phyloP scores from a whole-genome alignment of 768 basidiomycete genomes.

The Leccinum variicolor region DNA sequence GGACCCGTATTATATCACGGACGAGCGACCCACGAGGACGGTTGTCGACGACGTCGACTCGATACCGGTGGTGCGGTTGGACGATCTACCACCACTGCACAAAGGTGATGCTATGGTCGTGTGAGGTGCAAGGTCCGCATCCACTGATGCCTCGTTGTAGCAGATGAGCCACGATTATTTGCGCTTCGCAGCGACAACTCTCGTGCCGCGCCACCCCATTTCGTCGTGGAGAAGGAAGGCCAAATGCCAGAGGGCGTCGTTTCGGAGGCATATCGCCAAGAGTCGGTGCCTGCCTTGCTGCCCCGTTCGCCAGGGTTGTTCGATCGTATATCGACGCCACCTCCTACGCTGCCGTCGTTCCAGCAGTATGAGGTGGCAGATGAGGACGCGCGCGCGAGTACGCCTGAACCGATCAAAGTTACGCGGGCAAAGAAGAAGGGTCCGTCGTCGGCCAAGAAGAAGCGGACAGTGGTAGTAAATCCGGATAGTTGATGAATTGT shows the following conservation, averaged over 20 bases:
- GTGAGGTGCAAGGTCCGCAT: not conserved
- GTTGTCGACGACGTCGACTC: slow-evolving; percentile 70
- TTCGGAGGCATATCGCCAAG: slow-evolving; percentile 15
- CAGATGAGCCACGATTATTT: slow-evolving; percentile 40
- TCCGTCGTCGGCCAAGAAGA: slow-evolving; percentile 55
- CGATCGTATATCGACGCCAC: slow-evolving; percentile 33
- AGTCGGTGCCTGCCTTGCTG: slow-evolving; percentile 27
- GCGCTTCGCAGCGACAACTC: slow-evolving; percentile 42
- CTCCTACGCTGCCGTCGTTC: slow-evolving; percentile 39
- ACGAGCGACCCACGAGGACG: slow-evolving; percentile 45
- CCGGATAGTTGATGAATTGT: slow-evolving; percentile 12
- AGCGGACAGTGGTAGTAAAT: slow-evolving; percentile 44
- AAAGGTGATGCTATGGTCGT: slow-evolving; percentile 25
- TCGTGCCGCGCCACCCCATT: slow-evolving; percentile 43
- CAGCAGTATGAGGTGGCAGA: slow-evolving; percentile 52
- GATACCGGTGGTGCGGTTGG: slow-evolving; percentile 86
- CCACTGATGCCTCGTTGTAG: slow-evolving; percentile 21
- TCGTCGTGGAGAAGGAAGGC: slow-evolving; percentile 71
- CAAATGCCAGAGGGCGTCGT: slow-evolving; percentile 77
- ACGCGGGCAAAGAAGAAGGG: slow-evolving; percentile 66
- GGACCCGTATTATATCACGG: slow-evolving; percentile 90
- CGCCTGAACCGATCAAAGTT: slow-evolving; percentile 73
- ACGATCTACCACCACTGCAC: slow-evolving; percentile 53
- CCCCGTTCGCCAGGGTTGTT: slow-evolving; percentile 24
- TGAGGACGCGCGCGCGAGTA: slow-evolving; percentile 47